phyloP scores from a whole-genome alignment of 75 land plant species.

The Ceratopteris richardii region DNA sequence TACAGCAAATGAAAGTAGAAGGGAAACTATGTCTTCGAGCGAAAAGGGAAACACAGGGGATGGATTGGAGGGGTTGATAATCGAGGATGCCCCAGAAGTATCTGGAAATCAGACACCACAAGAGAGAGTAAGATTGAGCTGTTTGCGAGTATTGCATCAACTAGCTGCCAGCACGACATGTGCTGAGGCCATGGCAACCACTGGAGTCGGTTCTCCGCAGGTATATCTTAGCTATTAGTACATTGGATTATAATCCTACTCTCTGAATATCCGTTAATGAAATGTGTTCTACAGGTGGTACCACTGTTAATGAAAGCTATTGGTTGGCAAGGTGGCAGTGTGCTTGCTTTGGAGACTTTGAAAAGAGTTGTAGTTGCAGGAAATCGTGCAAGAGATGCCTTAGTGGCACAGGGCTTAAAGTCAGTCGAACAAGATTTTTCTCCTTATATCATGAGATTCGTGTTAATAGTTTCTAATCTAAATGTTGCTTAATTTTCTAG shows the following conservation, averaged over 20 bases:
- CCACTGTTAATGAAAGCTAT: constrained; percentile 99
- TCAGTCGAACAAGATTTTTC: constrained; percentile 22
- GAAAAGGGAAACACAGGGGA: constrained; percentile 30
- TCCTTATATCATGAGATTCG: background rate
- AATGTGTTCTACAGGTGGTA: constrained; percentile 54
- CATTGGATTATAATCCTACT: no score
- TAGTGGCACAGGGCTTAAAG: constrained; percentile 99
- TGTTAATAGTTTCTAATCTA: constrained; percentile 2
- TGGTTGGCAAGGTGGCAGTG: constrained; percentile 99
- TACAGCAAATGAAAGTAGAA: constrained; percentile 92
- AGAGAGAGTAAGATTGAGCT: constrained; percentile 92
- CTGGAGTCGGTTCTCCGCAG: constrained; percentile 91
- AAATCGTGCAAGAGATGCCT: constrained; percentile 97
- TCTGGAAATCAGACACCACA: constrained; percentile 60
- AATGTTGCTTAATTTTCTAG: constrained; percentile 26
- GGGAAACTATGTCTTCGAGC: constrained; percentile 70
- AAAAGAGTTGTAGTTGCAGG: constrained; percentile 98
- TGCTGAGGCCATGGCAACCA: constrained; percentile 99
- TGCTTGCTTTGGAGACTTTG: constrained; percentile 89
- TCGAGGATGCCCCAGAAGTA: constrained; percentile 47
- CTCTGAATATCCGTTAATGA: no score
- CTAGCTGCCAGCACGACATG: constrained; percentile 95
- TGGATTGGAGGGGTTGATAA: constrained; percentile 34
- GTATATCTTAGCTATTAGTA: constrained; percentile 29
- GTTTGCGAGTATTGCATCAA: constrained; percentile 90